Evolutionary conservation across 306 rosid genomes (phyloP), one percentile per base, ranked within the genome.

Genomic region (Cotoneaster glaucophyllus): DNA sequence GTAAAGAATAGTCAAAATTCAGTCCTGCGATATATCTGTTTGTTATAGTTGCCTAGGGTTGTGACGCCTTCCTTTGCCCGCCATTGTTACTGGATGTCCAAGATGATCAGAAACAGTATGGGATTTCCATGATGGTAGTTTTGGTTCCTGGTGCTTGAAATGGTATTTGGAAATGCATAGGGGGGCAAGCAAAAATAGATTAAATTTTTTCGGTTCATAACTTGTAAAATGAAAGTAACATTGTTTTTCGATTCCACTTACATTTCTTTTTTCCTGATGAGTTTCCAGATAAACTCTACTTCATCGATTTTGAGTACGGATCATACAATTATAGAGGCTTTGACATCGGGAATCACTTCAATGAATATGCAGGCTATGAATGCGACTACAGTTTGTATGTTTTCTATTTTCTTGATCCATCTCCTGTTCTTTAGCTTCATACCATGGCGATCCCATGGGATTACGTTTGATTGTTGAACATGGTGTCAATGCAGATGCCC

Each of bases 291-390:
- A 90, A 86, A 79, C 89, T 96, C 41, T 89, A 96, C 86, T 64
- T 96, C 77, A 96, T 96, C 56, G 99, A 96, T 84, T 96, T 92
- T 48, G 99, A 96, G 88, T 96, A 96, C 50, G 99, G 93, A 70
- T 92, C 98, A 28, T 96, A 96, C 96, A 96, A 82, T 79, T 92
- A 87, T 76, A 88, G 97, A 92, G 97, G 99, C 85, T 96, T 44
- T 53, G 99, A 96, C 85, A 83, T 96, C 24, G 99, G 97, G 80
- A 90, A 96, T 81, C 98, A 96, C 89, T 96, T 96, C 86, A 96
- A 88, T 59, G 98, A 96, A 84, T 92, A 92, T 54, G 91, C 88
- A 8, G 99, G 99, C 86, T 92, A 84, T 78, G 97, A 92, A 24
- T 92, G 99, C 78, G 93, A 96, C 86, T 87, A 52, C 82, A 84